Percentiles rank a stretch among this genome's conserved stretches.
These are phyloP conservation scores for Rhipidocladum racemiflorum DNA, from an alignment of 176 grass and related monocot species.

Conservation along the genomic window DNA sequence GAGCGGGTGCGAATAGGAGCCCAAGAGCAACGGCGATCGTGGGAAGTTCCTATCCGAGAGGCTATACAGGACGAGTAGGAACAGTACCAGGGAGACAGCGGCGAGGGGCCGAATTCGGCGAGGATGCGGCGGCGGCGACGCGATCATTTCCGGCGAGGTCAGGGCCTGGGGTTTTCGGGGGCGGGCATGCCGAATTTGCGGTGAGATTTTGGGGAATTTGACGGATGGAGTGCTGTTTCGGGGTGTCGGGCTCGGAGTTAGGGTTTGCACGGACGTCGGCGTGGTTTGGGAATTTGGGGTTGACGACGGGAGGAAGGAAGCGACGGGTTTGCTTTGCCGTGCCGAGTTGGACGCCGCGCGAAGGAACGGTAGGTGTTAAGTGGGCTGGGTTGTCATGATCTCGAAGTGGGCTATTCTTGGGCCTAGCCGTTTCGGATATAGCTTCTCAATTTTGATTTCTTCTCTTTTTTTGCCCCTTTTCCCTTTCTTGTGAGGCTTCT, in stretches of 20 bases:
- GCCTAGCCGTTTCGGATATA: not conserved
- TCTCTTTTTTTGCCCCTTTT: not conserved
- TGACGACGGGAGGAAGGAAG: slow-evolving; percentile 24
- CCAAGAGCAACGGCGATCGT: not conserved
- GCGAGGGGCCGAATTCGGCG: slow-evolving; percentile 28
- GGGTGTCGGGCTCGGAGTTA: not conserved
- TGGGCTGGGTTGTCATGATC: not conserved
- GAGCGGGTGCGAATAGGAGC: slow-evolving; percentile 19
- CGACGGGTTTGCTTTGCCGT: not conserved
- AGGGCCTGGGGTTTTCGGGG: not conserved
- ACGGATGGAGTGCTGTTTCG: not conserved
- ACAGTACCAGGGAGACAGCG: slow-evolving; percentile 47
- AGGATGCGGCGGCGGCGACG: slow-evolving; percentile 16
- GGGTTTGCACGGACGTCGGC: slow-evolving; percentile 24
- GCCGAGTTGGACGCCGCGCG: slow-evolving; percentile 9
- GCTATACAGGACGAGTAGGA: slow-evolving; percentile 76
- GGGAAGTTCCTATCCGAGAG: slow-evolving; percentile 18
- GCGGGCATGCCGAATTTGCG: slow-evolving; percentile 30
- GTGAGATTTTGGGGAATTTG: not conserved
- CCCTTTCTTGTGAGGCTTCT: not conserved
- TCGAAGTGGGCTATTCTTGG: not conserved
- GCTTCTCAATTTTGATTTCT: not conserved
- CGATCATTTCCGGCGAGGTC: slow-evolving; percentile 27
- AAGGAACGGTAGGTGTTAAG: slow-evolving; percentile 6
- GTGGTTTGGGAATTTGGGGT: slow-evolving; percentile 31